phyloP scores from a whole-genome alignment of 176 grass and related monocot genomes.

The Dactylis glomerata region DNA sequence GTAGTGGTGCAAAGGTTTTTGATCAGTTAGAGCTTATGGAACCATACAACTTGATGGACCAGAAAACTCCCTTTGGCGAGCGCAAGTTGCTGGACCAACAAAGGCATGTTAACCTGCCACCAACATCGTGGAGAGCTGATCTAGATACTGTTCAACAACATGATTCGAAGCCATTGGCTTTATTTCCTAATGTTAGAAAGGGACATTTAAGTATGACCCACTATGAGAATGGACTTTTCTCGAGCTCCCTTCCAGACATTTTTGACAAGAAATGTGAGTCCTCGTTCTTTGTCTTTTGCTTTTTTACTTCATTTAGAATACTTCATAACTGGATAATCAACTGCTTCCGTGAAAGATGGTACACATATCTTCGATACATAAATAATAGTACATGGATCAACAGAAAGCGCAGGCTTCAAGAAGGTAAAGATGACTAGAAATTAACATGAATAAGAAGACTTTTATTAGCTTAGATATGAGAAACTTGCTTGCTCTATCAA shows the following conservation, averaged over 20 bases:
- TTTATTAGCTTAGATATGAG: not conserved
- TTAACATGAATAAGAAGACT: not conserved
- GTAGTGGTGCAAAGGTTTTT: slow-evolving; percentile 33
- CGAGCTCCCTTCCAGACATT: slow-evolving; percentile 79
- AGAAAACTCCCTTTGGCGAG: slow-evolving; percentile 52
- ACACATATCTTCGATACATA: not conserved
- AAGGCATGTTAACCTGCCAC: slow-evolving; percentile 35
- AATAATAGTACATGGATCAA: not conserved
- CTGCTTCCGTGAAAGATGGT: not conserved
- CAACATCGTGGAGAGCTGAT: slow-evolving; percentile 38
- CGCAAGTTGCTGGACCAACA: slow-evolving; percentile 41
- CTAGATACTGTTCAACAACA: slow-evolving; percentile 35
- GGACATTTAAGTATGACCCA: slow-evolving; percentile 33
- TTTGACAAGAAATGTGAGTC: slow-evolving; percentile 77
- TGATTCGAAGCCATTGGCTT: slow-evolving; percentile 33
- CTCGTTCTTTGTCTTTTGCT: slow-evolving; percentile 8
- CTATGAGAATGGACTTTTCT: slow-evolving; percentile 65
- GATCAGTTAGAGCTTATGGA: slow-evolving; percentile 38
- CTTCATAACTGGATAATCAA: not conserved
- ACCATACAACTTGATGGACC: slow-evolving; percentile 41
- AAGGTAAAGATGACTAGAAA: not conserved
- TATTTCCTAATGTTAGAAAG: slow-evolving; percentile 46
- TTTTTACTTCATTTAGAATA: not conserved
- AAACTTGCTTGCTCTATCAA: slow-evolving; percentile 25
- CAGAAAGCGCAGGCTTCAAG: not conserved